These are phyloP conservation scores for Arthrobotrys iridis DNA, from an alignment of 2,329 filamentous ascomycete species.

Conservation along the genomic window DNA sequence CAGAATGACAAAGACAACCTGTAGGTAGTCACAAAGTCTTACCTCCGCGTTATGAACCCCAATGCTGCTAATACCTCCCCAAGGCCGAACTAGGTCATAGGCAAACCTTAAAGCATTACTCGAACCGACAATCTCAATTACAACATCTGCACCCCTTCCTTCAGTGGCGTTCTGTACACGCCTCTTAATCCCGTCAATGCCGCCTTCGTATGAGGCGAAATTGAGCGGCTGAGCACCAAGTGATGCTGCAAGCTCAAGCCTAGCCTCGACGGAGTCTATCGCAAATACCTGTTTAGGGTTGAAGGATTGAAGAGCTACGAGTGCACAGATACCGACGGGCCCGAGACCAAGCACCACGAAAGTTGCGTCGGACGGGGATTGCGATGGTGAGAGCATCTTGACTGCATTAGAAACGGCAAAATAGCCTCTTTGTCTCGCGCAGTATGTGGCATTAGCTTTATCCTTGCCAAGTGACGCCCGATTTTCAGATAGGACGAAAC, in stretches of 20 bases:
- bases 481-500: slow-evolving; percentile 16
- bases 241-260: slow-evolving; percentile 76
- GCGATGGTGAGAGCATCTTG: slow-evolving; percentile 66
- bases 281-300: slow-evolving; percentile 80
- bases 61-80: slow-evolving; percentile 77
- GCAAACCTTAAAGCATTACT: slow-evolving; percentile 75
- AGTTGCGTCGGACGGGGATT: slow-evolving; percentile 71
- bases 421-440: slow-evolving; percentile 68
- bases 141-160: slow-evolving; percentile 83
- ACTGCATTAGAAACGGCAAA: slow-evolving; percentile 85
- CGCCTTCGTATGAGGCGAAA: slow-evolving; percentile 69
- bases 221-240: slow-evolving; percentile 87
- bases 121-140: slow-evolving; percentile 80
- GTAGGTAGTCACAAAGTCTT: slow-evolving; percentile 55
- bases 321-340: slow-evolving; percentile 83
- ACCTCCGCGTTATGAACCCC: slow-evolving; percentile 80
- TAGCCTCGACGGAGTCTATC: slow-evolving; percentile 78
- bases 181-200: slow-evolving; percentile 70
- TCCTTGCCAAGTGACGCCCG: slow-evolving; percentile 35
- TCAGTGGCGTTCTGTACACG: slow-evolving; percentile 79
- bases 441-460: slow-evolving; percentile 45
- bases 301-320: slow-evolving; percentile 73
- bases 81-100: slow-evolving; percentile 76
- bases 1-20: slow-evolving; percentile 25
- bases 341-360: slow-evolving; percentile 87